These are phyloP conservation scores for Coffea humblotiana DNA, from an alignment of 305 asterid species.

Conservation along the genomic window DNA sequence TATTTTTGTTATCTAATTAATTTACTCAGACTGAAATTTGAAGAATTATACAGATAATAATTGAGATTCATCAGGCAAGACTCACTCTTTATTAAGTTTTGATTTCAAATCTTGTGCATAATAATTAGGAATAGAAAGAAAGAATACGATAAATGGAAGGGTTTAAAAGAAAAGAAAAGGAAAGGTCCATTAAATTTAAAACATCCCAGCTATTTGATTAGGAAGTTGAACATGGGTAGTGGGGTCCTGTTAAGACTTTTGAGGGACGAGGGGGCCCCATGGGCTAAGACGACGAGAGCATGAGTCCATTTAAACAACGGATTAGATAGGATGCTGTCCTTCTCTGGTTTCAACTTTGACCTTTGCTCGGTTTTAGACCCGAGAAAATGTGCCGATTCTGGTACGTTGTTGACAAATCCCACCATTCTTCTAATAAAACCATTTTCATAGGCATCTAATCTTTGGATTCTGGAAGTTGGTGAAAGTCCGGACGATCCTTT, in stretches of 20 bases:
- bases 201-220: no score
- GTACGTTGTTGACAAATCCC: slow-evolving; percentile 10
- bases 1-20: no score
- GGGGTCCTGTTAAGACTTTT: slow-evolving; percentile 7
- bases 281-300: not conserved
- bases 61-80: no score
- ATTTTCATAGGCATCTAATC: not conserved
- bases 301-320: not conserved
- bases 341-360: slow-evolving; percentile 5
- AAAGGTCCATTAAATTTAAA: no score
- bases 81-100: no score
- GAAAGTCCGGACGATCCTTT: slow-evolving; percentile 3
- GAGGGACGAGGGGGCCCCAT: not conserved
- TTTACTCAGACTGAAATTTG: no score
- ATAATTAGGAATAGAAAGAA: no score
- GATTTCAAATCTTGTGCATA: no score
- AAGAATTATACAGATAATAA: no score
- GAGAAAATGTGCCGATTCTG: not conserved
- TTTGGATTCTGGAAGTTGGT: slow-evolving; percentile 8
- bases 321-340: not conserved
- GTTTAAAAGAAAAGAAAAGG: no score
- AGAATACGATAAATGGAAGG: no score
- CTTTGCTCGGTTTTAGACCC: slow-evolving; percentile 1
- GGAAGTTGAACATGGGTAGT: not conserved
- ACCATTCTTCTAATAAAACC: not conserved